Conservation (phyloP, 2,329 filamentous ascomycete genomes). For the Boeremia exigua region DNA sequence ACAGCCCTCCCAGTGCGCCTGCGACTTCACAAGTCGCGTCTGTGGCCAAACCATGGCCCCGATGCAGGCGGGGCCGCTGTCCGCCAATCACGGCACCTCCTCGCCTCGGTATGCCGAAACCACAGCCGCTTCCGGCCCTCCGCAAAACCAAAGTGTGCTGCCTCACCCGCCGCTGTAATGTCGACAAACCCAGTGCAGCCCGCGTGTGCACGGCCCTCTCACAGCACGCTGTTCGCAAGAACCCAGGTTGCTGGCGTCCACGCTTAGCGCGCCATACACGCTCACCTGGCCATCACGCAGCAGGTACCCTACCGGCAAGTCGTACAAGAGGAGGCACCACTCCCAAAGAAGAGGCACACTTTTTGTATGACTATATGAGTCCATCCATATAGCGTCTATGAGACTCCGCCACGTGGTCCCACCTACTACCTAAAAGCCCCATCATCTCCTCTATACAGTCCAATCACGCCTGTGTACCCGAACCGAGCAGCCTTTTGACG, state of each 20-base stretch:
- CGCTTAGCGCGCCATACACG: slow-evolving; percentile 7
- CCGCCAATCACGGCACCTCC: slow-evolving; percentile 14
- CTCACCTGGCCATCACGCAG: slow-evolving; percentile 5
- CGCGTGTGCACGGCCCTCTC: slow-evolving; percentile 1
- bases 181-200: slow-evolving; percentile 1
- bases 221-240: slow-evolving; percentile 1
- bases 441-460: background rate
- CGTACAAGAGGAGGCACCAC: slow-evolving; percentile 14
- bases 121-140: slow-evolving; percentile 1
- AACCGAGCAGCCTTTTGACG: background rate
- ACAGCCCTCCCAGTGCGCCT: slow-evolving; percentile 11
- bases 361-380: slow-evolving; percentile 9
- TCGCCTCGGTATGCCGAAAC: slow-evolving; percentile 17
- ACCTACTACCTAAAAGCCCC: slow-evolving; percentile 8
- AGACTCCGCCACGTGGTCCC: slow-evolving; percentile 19
- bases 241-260: slow-evolving; percentile 6
- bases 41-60: slow-evolving; percentile 1
- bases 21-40: slow-evolving; percentile 10
- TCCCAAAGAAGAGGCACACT: slow-evolving; percentile 3
- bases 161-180: background rate
- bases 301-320: slow-evolving; percentile 12
- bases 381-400: slow-evolving; percentile 2
- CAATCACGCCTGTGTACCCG: slow-evolving; percentile 2
- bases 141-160: slow-evolving; percentile 1
- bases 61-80: slow-evolving; percentile 1